Evolutionary conservation across 495 filamentous ascomycete genomes (phyloP), one percentile per base, ranked within the genome.

Genomic region (Parachaetomium inaequale): DNA sequence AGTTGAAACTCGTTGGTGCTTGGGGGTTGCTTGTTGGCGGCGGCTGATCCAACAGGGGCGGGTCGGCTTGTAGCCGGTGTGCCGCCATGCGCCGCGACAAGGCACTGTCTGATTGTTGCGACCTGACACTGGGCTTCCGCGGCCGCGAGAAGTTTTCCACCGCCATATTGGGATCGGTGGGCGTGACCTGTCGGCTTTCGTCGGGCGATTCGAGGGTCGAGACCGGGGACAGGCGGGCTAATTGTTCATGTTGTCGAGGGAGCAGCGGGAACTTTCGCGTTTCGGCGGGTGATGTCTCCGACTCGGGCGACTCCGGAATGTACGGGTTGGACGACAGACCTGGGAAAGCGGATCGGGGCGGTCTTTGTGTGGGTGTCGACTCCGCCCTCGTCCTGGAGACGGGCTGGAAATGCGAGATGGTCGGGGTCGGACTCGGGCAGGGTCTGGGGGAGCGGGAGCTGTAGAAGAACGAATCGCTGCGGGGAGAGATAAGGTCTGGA

Each of bases 131-230:
- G 8, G 77, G 65, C 53, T 80, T 79, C 40, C 81, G 68, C 45
- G 79, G 80, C 42, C 82, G 75, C 2, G 81, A 82, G 63, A 84
- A 82, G 64, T 82, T 84, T 62, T 82, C 81, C 55, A 79, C 72
- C 29, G 53, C 62, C 66, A 68, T 60, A 29, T 45, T 63, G 32
- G 62, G 53, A 38, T 66, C 69, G 11, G 63, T 66, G 10, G 63
- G 59, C n/a, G 55, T 65, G 56, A 56, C 52, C 36, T 64, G 64
- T 23, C 68, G 63, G 42, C 53, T 65, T 47, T 74, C 69, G 40
- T 62, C 45, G 17, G 71, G 61, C 28, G 52, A 51, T 29, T 64
- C 73, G 45, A 68, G 55, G 50, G 61, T 68, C 31, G 65, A 68
- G 23, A 59, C 64, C 6, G 70, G 62, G 7, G 70, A 63, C 28